Percentiles rank a stretch among this genome's conserved stretches.
Evolutionary conservation across 2,329 filamentous ascomycete genomes (phyloP).

Genomic region (Aspergillus oerlinghausenensis): DNA sequence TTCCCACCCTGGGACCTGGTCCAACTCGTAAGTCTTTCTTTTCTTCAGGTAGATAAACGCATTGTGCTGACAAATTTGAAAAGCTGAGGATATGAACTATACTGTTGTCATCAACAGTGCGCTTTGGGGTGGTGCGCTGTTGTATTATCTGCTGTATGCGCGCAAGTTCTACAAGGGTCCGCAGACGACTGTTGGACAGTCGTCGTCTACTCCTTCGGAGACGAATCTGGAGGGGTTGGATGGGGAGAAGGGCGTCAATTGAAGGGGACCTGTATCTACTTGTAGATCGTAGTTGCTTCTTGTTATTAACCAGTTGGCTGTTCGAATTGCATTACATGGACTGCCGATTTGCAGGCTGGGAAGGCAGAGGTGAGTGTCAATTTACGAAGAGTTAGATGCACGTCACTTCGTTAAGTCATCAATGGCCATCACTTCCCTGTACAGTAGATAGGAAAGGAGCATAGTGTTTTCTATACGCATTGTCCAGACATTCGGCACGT

Average conservation of each 20-base stretch:
- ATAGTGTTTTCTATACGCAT: no score
- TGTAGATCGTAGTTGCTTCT: not conserved
- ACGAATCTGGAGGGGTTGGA: not conserved
- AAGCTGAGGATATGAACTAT: constrained; percentile 55
- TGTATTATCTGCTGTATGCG: constrained; percentile 55
- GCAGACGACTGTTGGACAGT: constrained; percentile 50
- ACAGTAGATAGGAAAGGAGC: no score
- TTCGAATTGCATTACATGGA: no score
- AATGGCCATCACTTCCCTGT: no score
- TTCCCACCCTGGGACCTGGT: constrained; percentile 53
- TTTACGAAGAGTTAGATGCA: not conserved
- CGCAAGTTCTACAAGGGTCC: constrained; percentile 59
- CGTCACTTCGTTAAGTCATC: not conserved
- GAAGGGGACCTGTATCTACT: not conserved
- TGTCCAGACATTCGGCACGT: no score
- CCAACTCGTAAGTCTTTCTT: constrained; percentile 38
- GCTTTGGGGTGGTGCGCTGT: constrained; percentile 52
- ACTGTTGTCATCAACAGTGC: constrained; percentile 56
- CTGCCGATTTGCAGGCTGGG: not conserved
- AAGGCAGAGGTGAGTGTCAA: not conserved
- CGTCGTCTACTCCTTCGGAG: constrained; percentile 9
- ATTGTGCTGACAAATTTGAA: not conserved
- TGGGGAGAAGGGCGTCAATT: not conserved
- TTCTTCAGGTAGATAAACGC: constrained; percentile 1
- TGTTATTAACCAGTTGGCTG: not conserved